phyloP scores from a whole-genome alignment of 225 moss, liverwort and hornwort species.

The Straminergon stramineum region DNA sequence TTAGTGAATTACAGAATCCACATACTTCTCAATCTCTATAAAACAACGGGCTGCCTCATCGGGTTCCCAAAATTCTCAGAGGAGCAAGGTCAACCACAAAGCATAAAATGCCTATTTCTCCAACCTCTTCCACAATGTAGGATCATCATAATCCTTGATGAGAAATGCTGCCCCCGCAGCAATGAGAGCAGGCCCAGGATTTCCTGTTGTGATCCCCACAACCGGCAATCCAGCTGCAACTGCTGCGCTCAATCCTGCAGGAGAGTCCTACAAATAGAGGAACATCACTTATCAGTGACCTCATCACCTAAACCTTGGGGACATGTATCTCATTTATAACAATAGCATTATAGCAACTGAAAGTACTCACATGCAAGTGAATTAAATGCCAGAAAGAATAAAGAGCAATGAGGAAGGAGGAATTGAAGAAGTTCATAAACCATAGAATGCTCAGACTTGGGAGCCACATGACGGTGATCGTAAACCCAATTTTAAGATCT shows the following conservation, averaged over 20 bases:
- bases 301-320: not conserved
- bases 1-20: not conserved
- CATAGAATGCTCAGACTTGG: not conserved
- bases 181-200: slow-evolving; percentile 46
- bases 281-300: not conserved
- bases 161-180: slow-evolving; percentile 61
- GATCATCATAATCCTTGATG: slow-evolving; percentile 46
- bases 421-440: too few relatives aligned
- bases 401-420: not conserved
- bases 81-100: not conserved
- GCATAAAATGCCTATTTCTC: not conserved
- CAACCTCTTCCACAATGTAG: slow-evolving; percentile 47
- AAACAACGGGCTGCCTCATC: not conserved
- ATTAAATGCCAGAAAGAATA: not conserved
- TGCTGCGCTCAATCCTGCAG: slow-evolving; percentile 56
- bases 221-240: slow-evolving; percentile 62
- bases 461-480: not conserved
- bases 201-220: slow-evolving; percentile 70
- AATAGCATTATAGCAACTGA: not conserved
- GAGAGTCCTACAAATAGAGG: slow-evolving; percentile 50
- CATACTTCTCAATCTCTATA: not conserved
- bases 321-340: not conserved
- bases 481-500: not conserved
- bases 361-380: not conserved
- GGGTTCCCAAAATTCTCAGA: not conserved